Evolutionary conservation across 208 protist species (phyloP), one percentile per base, ranked within the genome.

Genomic region (Trypanosoma rangeli): DNA sequence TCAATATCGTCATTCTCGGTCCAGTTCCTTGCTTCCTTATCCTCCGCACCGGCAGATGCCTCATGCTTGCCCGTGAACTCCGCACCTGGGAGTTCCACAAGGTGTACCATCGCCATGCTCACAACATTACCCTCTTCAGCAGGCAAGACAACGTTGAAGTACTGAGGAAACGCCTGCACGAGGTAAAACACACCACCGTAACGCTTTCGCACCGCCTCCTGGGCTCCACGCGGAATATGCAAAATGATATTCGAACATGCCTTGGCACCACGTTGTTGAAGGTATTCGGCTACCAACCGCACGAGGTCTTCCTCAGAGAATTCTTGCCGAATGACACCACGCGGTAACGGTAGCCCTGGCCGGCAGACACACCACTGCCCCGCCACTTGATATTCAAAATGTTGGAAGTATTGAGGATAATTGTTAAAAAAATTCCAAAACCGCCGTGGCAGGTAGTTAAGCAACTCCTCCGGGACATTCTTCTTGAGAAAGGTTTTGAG

Each of bases 341-440:
- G 81, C 5, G 92, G 92, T 18, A 94, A 79, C 9, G 87, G 87
- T 49, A 87, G 78, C 37, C 86, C 89, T 18, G 89, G 87, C 18
- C 83, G 73, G 56, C 78, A 80, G 22, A 97, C 13, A 58, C 84
- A 90, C 89, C 89, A 97, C 52, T 48, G 72, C 9, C 82, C 83
- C 1, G 89, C 70, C 37, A 80, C 53, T 65, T 92, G 84, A 66
- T 90, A 89, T 79, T 97, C 92, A 60, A 94, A 97, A 46, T 85
- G 76, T 33, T 81, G 78, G 63, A 95, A 97, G 68, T 90, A 94
- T 77, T 94, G 87, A 39, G 92, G 92, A 61, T 95, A 87, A 67
- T 77, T 79, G 26, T 54, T 78, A 70, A 97, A 97, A 59, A 97
- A 94, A 68, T 81, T 90, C 79, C 88, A 74, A 37, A 87, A 68